These are phyloP conservation scores for Erythrobasidium yunnanense DNA, from an alignment of 768 basidiomycete species.

Conservation along the genomic window DNA sequence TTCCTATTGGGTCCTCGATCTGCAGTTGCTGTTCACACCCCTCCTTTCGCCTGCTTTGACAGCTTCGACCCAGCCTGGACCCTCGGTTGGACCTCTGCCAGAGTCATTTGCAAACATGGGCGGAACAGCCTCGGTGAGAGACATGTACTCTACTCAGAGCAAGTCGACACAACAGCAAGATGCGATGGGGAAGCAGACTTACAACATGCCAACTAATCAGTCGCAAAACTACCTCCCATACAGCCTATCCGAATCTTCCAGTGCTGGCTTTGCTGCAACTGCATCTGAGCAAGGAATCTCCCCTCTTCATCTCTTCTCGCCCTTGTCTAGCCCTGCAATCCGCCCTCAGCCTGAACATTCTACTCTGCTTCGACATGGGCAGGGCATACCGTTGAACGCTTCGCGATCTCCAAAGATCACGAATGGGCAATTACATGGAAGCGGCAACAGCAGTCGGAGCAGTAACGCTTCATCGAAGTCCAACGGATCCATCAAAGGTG, in stretches of 20 bases:
- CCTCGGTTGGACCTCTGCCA: conserved; percentile 19
- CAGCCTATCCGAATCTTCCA: conserved; percentile 3
- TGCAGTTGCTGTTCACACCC: conserved; percentile 41
- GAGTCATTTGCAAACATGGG: conserved; percentile 22
- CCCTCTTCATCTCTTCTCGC: conserved; percentile 34
- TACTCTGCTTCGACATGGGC: background rate
- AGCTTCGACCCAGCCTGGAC: conserved; percentile 27
- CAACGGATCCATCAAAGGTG: conserved; percentile 1
- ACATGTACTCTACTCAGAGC: no score
- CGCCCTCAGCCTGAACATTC: conserved; percentile 26
- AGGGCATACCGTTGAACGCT: background rate
- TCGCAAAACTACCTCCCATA: background rate
- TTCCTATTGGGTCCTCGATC: background rate
- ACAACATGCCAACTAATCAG: background rate
- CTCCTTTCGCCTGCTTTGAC: conserved; percentile 44
- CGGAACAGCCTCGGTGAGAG: no score
- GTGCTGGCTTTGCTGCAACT: background rate
- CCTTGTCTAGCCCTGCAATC: conserved; percentile 35
- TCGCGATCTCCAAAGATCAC: no score
- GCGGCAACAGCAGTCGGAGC: no score
- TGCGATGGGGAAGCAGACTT: background rate
- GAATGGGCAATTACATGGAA: no score
- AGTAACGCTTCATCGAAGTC: background rate
- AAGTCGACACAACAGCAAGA: no score
- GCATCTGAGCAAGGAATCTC: conserved; percentile 11